Base-by-base conservation (phyloP, 129 eudicot genomes). In the Flaveria ramosissima region DNA sequence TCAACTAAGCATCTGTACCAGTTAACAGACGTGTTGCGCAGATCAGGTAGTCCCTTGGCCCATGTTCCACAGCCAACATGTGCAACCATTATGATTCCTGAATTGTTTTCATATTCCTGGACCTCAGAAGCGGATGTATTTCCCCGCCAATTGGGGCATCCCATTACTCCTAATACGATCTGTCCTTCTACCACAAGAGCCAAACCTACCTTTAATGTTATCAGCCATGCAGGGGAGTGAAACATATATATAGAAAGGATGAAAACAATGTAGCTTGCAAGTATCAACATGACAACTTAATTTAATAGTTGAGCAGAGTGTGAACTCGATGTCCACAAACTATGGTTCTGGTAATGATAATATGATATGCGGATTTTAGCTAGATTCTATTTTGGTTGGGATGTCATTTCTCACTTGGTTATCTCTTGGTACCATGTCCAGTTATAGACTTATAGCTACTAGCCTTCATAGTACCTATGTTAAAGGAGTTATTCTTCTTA, bases 41-140 rank as follows among this genome's bases (percentile, higher is more conserved):
- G 67, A 64, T 73, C 67, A 47, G 82, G 66, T 53, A 93, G 80
- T 53, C 68, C 80, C 77, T 69, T 87, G 30, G 81, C 85, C 98
- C 98, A 93, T 68, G 98, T 90, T 74, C 98, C 98, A 81, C 98
- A 90, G 30, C 97, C 98, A 64, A 85, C 83, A 77, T 93, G 98
- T 23, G 98, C 87, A 76, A 79, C 81, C 98, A 90, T 89, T 77
- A 93, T 70, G 52, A 85, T 82, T 83, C 98, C 98, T 39, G 88
- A 65, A 41, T 71, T 70, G 2, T 81, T 74, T 36, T 77, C 67
- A 57, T 56, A 74, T 63, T 84, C 79, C 36, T 55, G 73, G 55
- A 48, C 53, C 21, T 73, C 74, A 17, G 77, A 71, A 45, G 69
- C 32, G 51, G 80, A 78, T 64, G 75, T 51, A 52, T 71, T 77